Conservation (phyloP, 202 grass and related monocot genomes). For the Panicum virgatum region DNA sequence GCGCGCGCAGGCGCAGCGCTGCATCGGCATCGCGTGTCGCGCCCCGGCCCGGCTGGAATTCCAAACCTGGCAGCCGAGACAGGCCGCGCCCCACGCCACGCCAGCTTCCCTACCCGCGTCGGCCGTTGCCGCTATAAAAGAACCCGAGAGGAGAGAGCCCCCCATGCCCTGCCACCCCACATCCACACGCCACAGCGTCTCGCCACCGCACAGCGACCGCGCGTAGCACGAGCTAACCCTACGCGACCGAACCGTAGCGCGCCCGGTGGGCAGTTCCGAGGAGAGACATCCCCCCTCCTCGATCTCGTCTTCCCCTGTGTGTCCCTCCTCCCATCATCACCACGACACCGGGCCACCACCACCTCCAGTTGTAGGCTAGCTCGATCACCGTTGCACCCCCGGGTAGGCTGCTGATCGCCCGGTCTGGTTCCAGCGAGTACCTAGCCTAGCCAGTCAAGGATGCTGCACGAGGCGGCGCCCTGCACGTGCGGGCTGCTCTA, state of each 20-base stretch:
- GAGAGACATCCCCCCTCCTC: conserved; percentile 27
- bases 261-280: conserved; percentile 29
- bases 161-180: conserved; percentile 36
- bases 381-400: not conserved
- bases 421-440: not conserved
- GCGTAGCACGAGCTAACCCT: not conserved
- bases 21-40: conserved; percentile 28
- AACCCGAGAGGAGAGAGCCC: conserved; percentile 36
- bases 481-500: conserved; percentile 64
- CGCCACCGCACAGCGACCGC: not conserved
- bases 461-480: conserved; percentile 53
- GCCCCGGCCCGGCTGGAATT: conserved; percentile 38
- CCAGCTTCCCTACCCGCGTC: conserved; percentile 37
- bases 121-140: conserved; percentile 64
- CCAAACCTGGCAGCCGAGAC: conserved; percentile 34
- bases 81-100: conserved; percentile 4
- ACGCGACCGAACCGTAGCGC: conserved; percentile 16
- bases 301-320: not conserved
- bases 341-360: not conserved
- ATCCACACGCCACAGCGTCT: not conserved
- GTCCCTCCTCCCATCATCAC: not conserved
- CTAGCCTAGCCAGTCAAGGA: not conserved
- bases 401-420: not conserved
- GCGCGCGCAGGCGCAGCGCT: no score
- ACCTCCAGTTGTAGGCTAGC: not conserved